Base-by-base conservation (phyloP, 1,284 basidiomycete genomes). In the Rhizoctonia solani region DNA sequence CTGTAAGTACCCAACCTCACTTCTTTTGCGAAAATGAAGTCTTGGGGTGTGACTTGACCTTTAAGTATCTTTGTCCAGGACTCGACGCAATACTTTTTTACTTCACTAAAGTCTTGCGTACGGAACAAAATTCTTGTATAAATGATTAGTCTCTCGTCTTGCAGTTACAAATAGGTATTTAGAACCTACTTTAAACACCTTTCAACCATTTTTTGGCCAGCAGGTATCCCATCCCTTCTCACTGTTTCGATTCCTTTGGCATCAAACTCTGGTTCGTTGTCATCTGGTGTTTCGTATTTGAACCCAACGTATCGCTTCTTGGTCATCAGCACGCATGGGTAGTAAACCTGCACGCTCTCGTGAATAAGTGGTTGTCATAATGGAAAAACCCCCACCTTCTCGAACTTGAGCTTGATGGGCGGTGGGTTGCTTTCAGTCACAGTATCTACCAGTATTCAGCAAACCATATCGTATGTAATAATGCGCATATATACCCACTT, bases 211-310 rank as follows among this genome's bases (percentile, higher is more conserved):
- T 95, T 96, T 73, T 87, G 84, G 74, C 93, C 90, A 0, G 93
- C 95, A 1, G 86, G 84, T 46, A 95, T 86, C 4, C 93, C 93
- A 74, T 99, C 97, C 59, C 96, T 81, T 3, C 97, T 84, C 23
- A 99, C 91, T 0, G 95, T 98, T 78, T 99, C 97, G 68, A 99
- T 98, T 0, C 96, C 97, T 77, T 99, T 98, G 3, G 95, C 97
- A 72, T 99, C 96, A 73, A 99, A 98, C 0, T 79, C 81, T 0
- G 95, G 92, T 58, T 90, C 87, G 1, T 71, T 76, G 16, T 97
- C 92, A 70, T 93, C 89, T 0, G 88, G 83, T 63, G 80, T 83
- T 76, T 99, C 97, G 72, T 90, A 98, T 76, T 95, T 97, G 81
- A 92, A 95, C 1, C 96, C 96, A 8, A 97, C 95, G 73, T 98